These are phyloP conservation scores for Chaetomium cochliodes DNA, from an alignment of 495 filamentous ascomycete genomes.

Conservation along the genomic window DNA sequence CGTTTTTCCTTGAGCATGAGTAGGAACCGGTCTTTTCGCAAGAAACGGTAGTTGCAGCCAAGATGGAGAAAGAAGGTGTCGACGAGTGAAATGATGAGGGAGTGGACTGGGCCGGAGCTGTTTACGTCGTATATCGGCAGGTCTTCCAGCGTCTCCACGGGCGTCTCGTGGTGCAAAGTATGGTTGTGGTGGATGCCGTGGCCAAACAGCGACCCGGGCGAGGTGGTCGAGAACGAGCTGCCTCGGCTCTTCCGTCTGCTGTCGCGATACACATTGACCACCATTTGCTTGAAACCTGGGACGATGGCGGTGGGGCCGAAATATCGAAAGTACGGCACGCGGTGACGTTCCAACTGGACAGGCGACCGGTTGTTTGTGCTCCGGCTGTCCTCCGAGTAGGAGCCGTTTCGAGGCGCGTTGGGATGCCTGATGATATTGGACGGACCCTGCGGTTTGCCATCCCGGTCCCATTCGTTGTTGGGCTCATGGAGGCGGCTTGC, in stretches of 20 bases:
- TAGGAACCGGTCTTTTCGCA: constrained; percentile 66
- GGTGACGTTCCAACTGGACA: constrained; percentile 54
- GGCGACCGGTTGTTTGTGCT: constrained; percentile 46
- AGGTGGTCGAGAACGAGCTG: constrained; percentile 44
- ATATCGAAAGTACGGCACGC: constrained; percentile 84
- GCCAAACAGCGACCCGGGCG: constrained; percentile 36
- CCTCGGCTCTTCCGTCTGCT: constrained; percentile 46
- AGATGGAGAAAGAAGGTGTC: constrained; percentile 76
- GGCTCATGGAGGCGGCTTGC: constrained; percentile 20
- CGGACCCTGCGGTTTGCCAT: constrained; percentile 28
- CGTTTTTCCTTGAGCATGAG: constrained; percentile 70
- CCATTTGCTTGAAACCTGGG: constrained; percentile 90
- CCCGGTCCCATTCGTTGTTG: constrained; percentile 37
- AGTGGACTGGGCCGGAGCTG: constrained; percentile 63
- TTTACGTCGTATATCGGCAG: constrained; percentile 77
- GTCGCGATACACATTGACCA: constrained; percentile 65
- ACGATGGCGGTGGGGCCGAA: constrained; percentile 88
- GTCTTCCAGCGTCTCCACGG: constrained; percentile 58
- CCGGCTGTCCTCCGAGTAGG: constrained; percentile 44
- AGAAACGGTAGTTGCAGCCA: constrained; percentile 79
- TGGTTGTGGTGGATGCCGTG: constrained; percentile 19
- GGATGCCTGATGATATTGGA: constrained; percentile 26
- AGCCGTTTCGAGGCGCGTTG: constrained; percentile 34
- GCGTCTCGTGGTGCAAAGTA: constrained; percentile 42
- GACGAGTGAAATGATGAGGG: constrained; percentile 69